Percentiles rank a stretch among this genome's conserved stretches.
phyloP scores from a whole-genome alignment of 2,329 filamentous ascomycete species.

The Alternaria triticina region DNA sequence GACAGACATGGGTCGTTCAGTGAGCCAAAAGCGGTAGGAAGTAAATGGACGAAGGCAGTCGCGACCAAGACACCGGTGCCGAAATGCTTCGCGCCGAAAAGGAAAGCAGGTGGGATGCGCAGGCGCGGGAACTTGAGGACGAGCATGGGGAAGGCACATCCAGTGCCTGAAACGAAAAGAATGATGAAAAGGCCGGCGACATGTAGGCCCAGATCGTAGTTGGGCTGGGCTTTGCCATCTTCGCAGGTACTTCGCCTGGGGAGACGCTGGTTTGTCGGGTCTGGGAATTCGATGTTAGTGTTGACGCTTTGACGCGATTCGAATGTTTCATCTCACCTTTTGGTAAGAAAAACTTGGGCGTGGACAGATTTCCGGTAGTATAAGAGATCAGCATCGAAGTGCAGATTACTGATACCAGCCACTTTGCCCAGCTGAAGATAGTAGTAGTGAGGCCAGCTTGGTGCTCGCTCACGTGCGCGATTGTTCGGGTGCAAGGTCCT shows the following conservation, averaged over 20 bases:
- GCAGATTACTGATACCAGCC: constrained; percentile 33
- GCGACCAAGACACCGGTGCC: constrained; percentile 81
- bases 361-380: constrained; percentile 12
- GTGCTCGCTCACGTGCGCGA: constrained; percentile 23
- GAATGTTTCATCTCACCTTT: constrained; percentile 12
- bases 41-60: constrained; percentile 79
- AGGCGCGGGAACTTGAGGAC: constrained; percentile 65
- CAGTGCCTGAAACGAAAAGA: constrained; percentile 46
- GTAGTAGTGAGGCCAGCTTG: constrained; percentile 19
- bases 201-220: constrained; percentile 41
- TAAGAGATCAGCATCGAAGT: constrained; percentile 34
- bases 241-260: constrained; percentile 31
- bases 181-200: constrained; percentile 44
- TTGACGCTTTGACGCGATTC: not conserved
- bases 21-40: constrained; percentile 64
- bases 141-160: constrained; percentile 67
- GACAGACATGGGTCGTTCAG: constrained; percentile 58
- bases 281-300: not conserved
- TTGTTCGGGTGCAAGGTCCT: constrained; percentile 42
- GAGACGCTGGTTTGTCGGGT: constrained; percentile 17
- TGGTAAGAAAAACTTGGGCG: constrained; percentile 7
- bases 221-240: constrained; percentile 23
- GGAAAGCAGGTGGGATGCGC: constrained; percentile 65
- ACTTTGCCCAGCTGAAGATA: constrained; percentile 26
- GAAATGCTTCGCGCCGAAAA: constrained; percentile 63